Evolutionary conservation across 495 filamentous ascomycete species (phyloP).

Genomic region (Trypethelium eluteriae): DNA sequence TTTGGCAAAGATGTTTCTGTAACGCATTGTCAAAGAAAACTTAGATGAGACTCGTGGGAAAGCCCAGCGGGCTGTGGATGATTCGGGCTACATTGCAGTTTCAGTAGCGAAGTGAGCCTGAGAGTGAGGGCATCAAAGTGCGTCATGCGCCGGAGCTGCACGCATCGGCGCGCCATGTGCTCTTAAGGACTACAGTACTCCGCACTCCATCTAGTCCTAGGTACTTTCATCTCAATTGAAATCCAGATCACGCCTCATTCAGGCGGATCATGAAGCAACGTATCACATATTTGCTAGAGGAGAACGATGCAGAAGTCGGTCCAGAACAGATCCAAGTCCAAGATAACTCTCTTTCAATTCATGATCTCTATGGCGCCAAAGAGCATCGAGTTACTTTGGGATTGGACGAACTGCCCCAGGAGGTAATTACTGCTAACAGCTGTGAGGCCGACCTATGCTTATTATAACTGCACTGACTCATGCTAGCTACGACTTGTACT

Average conservation of each 20-base stretch:
- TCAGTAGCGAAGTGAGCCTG: neutral
- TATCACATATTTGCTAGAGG: constrained; percentile 67
- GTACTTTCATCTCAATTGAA: neutral
- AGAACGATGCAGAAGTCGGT: constrained; percentile 50
- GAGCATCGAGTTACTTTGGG: constrained; percentile 74
- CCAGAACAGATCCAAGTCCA: constrained; percentile 51
- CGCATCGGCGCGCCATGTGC: too few species aligned
- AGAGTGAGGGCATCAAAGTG: neutral
- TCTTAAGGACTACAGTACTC: too few species aligned
- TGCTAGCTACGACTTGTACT: constrained; percentile 53
- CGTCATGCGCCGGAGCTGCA: neutral
- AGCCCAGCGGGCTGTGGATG: neutral
- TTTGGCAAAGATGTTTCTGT: neutral
- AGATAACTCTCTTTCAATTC: constrained; percentile 44
- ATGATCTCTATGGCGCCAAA: constrained; percentile 53
- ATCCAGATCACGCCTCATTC: neutral
- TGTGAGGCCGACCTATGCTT: constrained; percentile 7
- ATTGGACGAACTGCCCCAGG: constrained; percentile 62
- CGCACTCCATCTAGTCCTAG: neutral
- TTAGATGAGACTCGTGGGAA: neutral
- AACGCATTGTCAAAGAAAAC: neutral
- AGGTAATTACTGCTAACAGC: constrained; percentile 40
- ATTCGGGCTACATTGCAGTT: neutral
- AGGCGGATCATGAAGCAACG: constrained; percentile 65
- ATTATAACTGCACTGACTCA: constrained; percentile 1